Evolutionary conservation across 805 yeast genomes (phyloP), one percentile per base, ranked within the genome.

Genomic region (Yamadazyma scolyti): DNA sequence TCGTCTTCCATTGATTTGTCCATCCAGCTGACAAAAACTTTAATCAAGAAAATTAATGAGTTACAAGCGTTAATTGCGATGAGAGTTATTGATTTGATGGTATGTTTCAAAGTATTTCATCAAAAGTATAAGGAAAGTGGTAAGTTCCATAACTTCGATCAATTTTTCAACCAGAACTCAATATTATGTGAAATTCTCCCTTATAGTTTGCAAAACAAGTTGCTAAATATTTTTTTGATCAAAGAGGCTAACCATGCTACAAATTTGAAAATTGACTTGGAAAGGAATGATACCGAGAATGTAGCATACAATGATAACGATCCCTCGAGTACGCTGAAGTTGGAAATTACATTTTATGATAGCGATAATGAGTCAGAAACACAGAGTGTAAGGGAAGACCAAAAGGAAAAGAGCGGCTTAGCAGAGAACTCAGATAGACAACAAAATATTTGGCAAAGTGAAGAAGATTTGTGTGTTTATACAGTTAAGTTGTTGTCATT

Each of bases 201-300:
- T 1, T 27, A 31, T 0, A 46, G 47, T 1, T 20, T 65, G 3
- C 61, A 62, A 34, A 40, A 44, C 1, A 44, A 56, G 2, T 40
- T 77, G 9, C 31, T 68, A 34, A 48, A 59, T n/a, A 46, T 68
- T 3, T 79, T 70, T 39, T 56, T 77, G 37, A 47, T 62, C 14
- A 64, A 69, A 36, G 87, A 79, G 42, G 59, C 69, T 5, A 56
- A 58, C 14, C 42, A 64, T 9, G 76, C 77, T 0, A 55, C 49
- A 25, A 21, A 52, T 1, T 27, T 56, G n/a, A 46, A 52, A 0
- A 46, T 61, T 2, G 58, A 65, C 9, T 48, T 78, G 31, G 80
- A 75, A 25, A 62, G 82, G 43, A 60, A 57, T 14, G 78, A 66
- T 20, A 60, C 65, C 13, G 84, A 79, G 46, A 78, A 59, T 39